Percentiles rank a stretch among this genome's conserved stretches.
Conservation (phyloP, 129 eudicot genomes). For the Sambucus nigra region DNA sequence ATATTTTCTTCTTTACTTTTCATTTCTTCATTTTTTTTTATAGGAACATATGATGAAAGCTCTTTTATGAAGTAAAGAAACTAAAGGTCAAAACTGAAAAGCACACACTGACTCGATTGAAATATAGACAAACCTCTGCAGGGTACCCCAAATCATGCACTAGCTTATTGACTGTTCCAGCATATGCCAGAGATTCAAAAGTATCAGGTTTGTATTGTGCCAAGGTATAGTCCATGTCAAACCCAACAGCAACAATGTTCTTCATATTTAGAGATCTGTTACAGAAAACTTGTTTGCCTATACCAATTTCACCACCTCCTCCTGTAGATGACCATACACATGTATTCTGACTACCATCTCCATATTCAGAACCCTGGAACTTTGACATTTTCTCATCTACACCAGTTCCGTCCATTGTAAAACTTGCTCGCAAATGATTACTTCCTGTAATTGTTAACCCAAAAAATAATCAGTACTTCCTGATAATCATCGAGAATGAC, state of each 20-base stretch:
- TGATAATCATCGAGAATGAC: slow-evolving; percentile 2
- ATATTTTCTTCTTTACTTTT: too few species aligned
- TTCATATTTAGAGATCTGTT: slow-evolving; percentile 87
- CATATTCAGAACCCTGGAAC: slow-evolving; percentile 18
- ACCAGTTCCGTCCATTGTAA: slow-evolving; percentile 32
- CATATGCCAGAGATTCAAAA: slow-evolving; percentile 94
- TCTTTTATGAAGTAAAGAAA: background rate
- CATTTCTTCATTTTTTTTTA: too few species aligned
- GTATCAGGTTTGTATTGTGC: slow-evolving; percentile 98
- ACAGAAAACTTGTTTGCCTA: slow-evolving; percentile 79
- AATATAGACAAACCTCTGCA: slow-evolving; percentile 54
- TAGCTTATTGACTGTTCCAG: slow-evolving; percentile 92
- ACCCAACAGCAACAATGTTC: slow-evolving; percentile 79
- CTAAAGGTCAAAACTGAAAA: background rate
- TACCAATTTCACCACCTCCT: slow-evolving; percentile 50
- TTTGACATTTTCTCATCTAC: slow-evolving; percentile 20
- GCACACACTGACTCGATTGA: background rate
- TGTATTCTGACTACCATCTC: slow-evolving; percentile 30
- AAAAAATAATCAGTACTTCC: slow-evolving; percentile 1
- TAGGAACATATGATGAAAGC: background rate
- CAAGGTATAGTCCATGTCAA: slow-evolving; percentile 93
- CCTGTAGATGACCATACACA: slow-evolving; percentile 69
- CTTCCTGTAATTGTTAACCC: slow-evolving; percentile 32
- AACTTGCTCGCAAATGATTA: slow-evolving; percentile 28
- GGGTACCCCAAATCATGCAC: slow-evolving; percentile 90